These are phyloP conservation scores for Mycogone perniciosa DNA, from an alignment of 2,329 filamentous ascomycete genomes.

Conservation along the genomic window DNA sequence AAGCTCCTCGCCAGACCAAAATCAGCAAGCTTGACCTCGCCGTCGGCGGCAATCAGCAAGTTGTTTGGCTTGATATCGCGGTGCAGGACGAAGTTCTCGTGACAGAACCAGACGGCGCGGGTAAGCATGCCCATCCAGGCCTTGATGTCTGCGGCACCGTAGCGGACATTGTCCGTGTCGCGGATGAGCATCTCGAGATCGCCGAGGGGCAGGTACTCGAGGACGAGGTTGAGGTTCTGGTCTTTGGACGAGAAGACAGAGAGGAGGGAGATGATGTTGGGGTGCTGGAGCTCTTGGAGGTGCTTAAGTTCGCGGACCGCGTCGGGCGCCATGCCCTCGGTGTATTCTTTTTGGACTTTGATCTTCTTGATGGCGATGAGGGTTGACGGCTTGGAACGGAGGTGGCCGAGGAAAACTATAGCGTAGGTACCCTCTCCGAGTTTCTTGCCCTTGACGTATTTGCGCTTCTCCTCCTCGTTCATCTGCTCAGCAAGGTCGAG, in stretches of 20 bases:
- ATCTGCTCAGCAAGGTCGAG: constrained; percentile 70
- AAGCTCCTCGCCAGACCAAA: constrained; percentile 90
- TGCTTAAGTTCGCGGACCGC: constrained; percentile 94
- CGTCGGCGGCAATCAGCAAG: constrained; percentile 85
- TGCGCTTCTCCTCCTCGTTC: constrained; percentile 74
- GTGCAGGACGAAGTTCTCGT: constrained; percentile 88
- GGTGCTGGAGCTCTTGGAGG: constrained; percentile 87
- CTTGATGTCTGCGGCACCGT: constrained; percentile 87
- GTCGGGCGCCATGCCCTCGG: constrained; percentile 88
- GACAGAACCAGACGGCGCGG: constrained; percentile 91
- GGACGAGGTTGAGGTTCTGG: constrained; percentile 91
- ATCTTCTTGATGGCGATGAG: constrained; percentile 92
- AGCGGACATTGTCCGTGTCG: constrained; percentile 70
- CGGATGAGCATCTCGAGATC: constrained; percentile 93
- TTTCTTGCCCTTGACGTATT: constrained; percentile 91
- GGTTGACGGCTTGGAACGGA: constrained; percentile 62
- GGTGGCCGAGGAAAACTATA: constrained; percentile 84
- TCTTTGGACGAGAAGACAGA: constrained; percentile 94
- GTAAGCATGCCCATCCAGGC: constrained; percentile 98
- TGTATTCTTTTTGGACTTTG: constrained; percentile 78
- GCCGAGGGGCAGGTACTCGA: constrained; percentile 89
- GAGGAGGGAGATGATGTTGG: constrained; percentile 89
- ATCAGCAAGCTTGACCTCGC: constrained; percentile 92
- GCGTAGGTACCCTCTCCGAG: constrained; percentile 97
- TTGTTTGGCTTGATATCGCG: constrained; percentile 99